These are phyloP conservation scores for Globisporangium okanoganense DNA, from an alignment of 352 stramenopile species.

Conservation along the genomic window DNA sequence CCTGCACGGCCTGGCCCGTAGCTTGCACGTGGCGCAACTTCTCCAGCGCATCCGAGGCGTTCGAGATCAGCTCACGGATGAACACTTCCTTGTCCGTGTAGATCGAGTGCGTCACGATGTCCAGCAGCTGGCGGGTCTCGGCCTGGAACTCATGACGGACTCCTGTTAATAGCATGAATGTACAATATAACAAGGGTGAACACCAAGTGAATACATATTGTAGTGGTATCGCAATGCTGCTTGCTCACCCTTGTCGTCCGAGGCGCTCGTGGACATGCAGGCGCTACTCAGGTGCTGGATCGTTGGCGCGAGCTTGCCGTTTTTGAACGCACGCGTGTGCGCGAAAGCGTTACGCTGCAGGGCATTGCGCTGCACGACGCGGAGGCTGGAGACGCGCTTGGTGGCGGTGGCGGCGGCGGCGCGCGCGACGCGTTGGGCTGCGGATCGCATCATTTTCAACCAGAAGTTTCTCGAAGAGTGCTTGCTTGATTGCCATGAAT, in stretches of 20 bases:
- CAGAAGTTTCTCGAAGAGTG: conserved; percentile 31
- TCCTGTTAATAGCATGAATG: conserved; percentile 14
- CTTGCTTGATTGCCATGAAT: neutral
- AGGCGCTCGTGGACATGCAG: conserved; percentile 32
- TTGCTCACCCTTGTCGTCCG: conserved; percentile 35
- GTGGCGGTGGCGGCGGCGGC: conserved; percentile 19
- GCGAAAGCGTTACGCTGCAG: conserved; percentile 4
- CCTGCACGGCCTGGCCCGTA: conserved; percentile 59
- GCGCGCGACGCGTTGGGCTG: conserved; percentile 38
- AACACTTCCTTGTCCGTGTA: conserved; percentile 99
- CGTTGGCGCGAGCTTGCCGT: conserved; percentile 24
- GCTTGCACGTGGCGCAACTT: conserved; percentile 95
- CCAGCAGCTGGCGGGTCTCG: conserved; percentile 93
- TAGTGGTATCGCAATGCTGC: neutral
- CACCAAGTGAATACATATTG: neutral
- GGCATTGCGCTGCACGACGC: conserved; percentile 12
- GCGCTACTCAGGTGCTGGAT: conserved; percentile 34
- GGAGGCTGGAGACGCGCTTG: conserved; percentile 14
- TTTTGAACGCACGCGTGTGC: conserved; percentile 17
- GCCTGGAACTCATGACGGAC: conserved; percentile 93
- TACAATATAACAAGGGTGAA: neutral
- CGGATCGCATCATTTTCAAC: conserved; percentile 46
- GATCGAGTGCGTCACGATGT: conserved; percentile 99
- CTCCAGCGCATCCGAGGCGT: conserved; percentile 98
- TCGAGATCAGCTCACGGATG: conserved; percentile 98